These are phyloP conservation scores for Arthrobotrys conoides DNA, from an alignment of 2,329 filamentous ascomycete genomes.

Conservation along the genomic window DNA sequence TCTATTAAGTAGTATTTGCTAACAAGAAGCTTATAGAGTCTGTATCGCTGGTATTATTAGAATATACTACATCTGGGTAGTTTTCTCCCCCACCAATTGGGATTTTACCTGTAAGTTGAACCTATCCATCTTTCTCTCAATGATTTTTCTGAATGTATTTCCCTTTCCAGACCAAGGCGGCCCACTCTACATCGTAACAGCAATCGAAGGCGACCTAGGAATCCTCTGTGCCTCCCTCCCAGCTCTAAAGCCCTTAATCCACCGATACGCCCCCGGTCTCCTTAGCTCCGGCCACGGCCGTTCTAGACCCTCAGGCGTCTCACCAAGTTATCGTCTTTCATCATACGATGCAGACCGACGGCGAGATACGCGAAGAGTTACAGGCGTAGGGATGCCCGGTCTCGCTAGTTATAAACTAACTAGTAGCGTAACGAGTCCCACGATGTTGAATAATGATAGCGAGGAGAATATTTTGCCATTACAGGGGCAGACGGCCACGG, in stretches of 20 bases:
- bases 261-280: constrained; percentile 50
- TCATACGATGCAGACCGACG: constrained; percentile 53
- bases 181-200: constrained; percentile 54
- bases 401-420: constrained; percentile 45
- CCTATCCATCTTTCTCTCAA: not conserved
- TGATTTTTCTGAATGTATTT: not conserved
- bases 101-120: constrained; percentile 52
- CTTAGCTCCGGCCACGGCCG: constrained; percentile 33
- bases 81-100: constrained; percentile 50
- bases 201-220: constrained; percentile 58
- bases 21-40: constrained; percentile 31
- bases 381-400: constrained; percentile 6
- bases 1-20: not conserved
- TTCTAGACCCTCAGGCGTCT: constrained; percentile 36
- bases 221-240: constrained; percentile 58
- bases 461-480: constrained; percentile 54
- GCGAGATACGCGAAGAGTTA: constrained; percentile 39
- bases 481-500: constrained; percentile 7
- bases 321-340: constrained; percentile 50
- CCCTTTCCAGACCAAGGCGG: constrained; percentile 32
- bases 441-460: constrained; percentile 43
- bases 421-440: constrained; percentile 36
- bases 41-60: constrained; percentile 57
- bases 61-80: constrained; percentile 59
- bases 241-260: constrained; percentile 55